Evolutionary conservation across 2,329 filamentous ascomycete species (phyloP).

Genomic region (Aureobasidium mangrovei): DNA sequence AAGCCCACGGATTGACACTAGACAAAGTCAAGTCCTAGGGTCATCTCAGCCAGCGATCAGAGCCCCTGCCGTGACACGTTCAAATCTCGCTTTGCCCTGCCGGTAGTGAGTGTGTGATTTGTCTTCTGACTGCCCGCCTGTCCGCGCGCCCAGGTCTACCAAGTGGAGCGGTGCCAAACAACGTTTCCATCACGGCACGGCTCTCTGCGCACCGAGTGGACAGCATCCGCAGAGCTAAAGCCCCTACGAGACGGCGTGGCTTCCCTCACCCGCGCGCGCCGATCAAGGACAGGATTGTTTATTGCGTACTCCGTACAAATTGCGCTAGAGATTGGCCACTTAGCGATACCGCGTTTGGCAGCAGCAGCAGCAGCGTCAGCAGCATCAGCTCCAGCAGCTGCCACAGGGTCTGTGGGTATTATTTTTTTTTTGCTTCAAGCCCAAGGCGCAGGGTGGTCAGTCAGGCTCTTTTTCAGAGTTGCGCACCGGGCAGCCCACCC

Average conservation of each 20-base stretch:
- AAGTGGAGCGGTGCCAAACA: conserved; percentile 11
- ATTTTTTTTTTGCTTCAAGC: neutral
- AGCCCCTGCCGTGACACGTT: conserved; percentile 6
- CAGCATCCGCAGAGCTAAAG: conserved; percentile 10
- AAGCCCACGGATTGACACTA: neutral
- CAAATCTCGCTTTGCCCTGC: conserved; percentile 13
- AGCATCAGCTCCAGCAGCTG: neutral
- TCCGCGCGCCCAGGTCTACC: neutral
- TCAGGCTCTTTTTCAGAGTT: neutral
- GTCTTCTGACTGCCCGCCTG: conserved; percentile 12
- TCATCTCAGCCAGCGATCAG: neutral
- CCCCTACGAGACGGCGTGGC: conserved; percentile 1
- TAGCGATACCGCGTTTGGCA: neutral
- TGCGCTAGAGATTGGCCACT: neutral
- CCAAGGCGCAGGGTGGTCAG: conserved; percentile 2
- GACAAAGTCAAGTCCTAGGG: neutral
- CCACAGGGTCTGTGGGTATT: neutral
- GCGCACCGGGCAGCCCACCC: conserved; percentile 2
- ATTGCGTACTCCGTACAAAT: conserved; percentile 14
- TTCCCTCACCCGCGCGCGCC: conserved; percentile 1
- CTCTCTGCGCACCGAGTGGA: conserved; percentile 10
- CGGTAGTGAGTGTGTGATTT: neutral
- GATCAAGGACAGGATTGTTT: conserved; percentile 7
- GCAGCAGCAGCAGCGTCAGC: neutral
- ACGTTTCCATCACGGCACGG: conserved; percentile 14